phyloP scores from a whole-genome alignment of 371 early-diverging fungal genomes.

The Saksenaea oblongispora region DNA sequence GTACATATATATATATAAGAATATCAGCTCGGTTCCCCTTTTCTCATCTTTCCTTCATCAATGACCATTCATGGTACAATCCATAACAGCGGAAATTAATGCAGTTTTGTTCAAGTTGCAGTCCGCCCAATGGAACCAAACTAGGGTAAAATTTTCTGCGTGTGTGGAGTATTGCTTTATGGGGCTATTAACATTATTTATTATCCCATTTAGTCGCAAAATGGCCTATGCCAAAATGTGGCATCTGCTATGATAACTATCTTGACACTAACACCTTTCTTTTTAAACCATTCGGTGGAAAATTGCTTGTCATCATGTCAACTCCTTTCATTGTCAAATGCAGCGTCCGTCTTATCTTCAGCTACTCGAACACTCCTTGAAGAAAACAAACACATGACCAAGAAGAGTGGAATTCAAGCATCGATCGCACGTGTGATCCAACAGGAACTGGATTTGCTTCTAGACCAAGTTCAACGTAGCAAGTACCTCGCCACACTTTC shows the following conservation, averaged over 20 bases:
- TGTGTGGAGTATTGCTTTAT: not conserved
- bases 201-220: not conserved
- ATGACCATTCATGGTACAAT: conserved; percentile 1
- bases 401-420: conserved; percentile 21
- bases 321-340: conserved; percentile 19
- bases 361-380: conserved; percentile 7
- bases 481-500: not conserved
- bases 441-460: not conserved
- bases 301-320: conserved; percentile 30
- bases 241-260: not conserved
- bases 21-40: not conserved
- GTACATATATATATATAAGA: not conserved
- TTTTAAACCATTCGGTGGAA: not conserved
- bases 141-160: not conserved
- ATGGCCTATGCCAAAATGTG: not conserved
- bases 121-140: not conserved
- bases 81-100: not conserved
- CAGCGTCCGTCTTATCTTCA: conserved; percentile 21
- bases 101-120: conserved; percentile 3
- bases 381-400: not conserved
- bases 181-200: not conserved
- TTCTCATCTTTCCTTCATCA: not conserved
- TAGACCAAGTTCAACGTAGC: conserved; percentile 6
- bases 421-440: conserved; percentile 65
- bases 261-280: not conserved